Base-by-base conservation (phyloP, 495 filamentous ascomycete genomes). In the Copromyces sp. region DNA sequence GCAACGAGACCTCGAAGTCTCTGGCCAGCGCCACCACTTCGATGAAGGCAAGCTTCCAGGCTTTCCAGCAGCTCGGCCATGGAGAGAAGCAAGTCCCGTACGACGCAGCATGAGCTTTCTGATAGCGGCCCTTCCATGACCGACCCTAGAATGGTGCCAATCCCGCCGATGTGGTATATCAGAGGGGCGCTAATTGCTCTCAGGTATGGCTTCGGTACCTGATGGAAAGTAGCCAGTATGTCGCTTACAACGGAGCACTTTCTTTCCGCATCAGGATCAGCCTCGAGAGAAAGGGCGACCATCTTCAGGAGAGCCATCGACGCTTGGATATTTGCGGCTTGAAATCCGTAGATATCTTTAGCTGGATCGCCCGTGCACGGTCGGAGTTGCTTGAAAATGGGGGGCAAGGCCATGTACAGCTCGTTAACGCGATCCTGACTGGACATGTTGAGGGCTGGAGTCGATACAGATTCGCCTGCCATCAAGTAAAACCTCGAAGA, bases 271-370 rank as follows among this genome's bases (percentile, higher is more conserved):
- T 82, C 82, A 42, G 78, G 79, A 44, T 82, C 65, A 20, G 69
- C 79, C 45, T 82, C 83, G 0, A 81, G 77, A 4, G 82, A 82
- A 71, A 86, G 81, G 9, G 86, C 77, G 6, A 84, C 79, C 79
- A 87, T 86, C 11, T 84, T 83, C 8, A 87, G 80, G 12, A 87
- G 81, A 71, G 85, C 83, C 14, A 87, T 74, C 4, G 84, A 87
- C 5, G 84, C 84, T 37, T 83, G 80, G 59, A 88, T 87, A 70
- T 87, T 86, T 47, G 86, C 86, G n/a, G 84, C 83, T 75, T 87
- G 85, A 68, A 87, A 86, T 2, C 84, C 82, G 69, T 83, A 84
- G 2, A 83, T 77, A 73, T 86, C 82, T 32, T 78, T 77, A 42
- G 69, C 41, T 74, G 77, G 75, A 82, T 82, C 37, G 14, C 76